Conservation (phyloP, 441 rosid genomes). For the Melastoma candidum region DNA sequence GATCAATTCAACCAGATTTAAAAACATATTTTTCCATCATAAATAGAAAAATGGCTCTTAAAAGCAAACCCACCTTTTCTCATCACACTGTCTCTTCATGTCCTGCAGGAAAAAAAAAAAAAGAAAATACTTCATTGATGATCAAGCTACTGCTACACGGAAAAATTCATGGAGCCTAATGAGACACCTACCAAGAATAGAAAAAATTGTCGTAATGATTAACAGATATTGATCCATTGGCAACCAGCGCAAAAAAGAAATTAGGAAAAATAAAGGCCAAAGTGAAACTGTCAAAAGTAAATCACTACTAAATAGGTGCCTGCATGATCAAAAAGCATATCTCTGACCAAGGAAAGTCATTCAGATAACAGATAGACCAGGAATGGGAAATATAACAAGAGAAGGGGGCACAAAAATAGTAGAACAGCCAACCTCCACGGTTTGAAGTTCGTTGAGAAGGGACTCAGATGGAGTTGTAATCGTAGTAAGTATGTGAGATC, state of each 20-base stretch:
- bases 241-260: too few relatives aligned
- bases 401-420: slow-evolving; percentile 4
- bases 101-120: slow-evolving; percentile 50
- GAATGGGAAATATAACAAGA: not conserved
- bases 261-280: too few relatives aligned
- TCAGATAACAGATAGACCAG: not conserved
- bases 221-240: too few relatives aligned
- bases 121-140: not conserved
- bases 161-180: too few relatives aligned
- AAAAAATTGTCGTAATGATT: too few relatives aligned
- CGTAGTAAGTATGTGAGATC: slow-evolving; percentile 69
- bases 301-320: too few relatives aligned
- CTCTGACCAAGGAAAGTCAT: too few relatives aligned
- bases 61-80: slow-evolving; percentile 54
- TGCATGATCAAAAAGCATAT: too few relatives aligned
- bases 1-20: slow-evolving; percentile 19
- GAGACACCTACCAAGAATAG: too few relatives aligned
- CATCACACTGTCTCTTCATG: slow-evolving; percentile 97
- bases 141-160: too few relatives aligned
- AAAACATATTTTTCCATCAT: slow-evolving; percentile 11
- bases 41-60: not conserved
- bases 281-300: too few relatives aligned
- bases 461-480: slow-evolving; percentile 91
- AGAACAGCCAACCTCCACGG: slow-evolving; percentile 72
- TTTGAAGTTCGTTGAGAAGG: slow-evolving; percentile 83